Base-by-base conservation (phyloP, 179 eudicot genomes). In the Camellia oleifera region DNA sequence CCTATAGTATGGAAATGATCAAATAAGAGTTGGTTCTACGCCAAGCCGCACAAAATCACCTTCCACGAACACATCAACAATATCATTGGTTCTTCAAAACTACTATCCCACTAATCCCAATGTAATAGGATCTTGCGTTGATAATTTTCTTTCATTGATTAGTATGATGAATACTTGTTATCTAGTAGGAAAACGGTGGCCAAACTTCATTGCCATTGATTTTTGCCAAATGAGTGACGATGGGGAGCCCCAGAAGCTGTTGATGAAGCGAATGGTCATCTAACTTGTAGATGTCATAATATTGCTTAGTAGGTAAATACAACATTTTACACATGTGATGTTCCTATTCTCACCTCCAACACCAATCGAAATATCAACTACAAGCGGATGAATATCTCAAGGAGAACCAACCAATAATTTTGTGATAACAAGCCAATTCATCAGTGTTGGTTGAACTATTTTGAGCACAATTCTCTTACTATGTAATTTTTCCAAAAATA, bases 211-310 rank as follows among this genome's bases (percentile, higher is more conserved):
- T 52, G 89, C 97, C 5, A 92, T 93, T 74, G 95, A 93, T 74
- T 93, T 87, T 76, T 93, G 91, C 84, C 82, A 94, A 97, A 88
- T 83, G 72, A 94, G 90, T 72, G 98, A 94, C 40, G 96, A 96
- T 15, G 98, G 65, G 98, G 98, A 83, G 97, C 93, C 32, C n/a
- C 93, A 17, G 92, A 93, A 85, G 98, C 96, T 4, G 93, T 94
- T 63, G 90, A 94, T 82, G 83, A 83, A 85, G 94, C 92, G n/a
- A 94, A 94, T 64, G 98, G 97, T 13, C 96, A 90, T 66, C 82
- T 93, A 64, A 82, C 91, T 42, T 94, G 98, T 79, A 91, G 92
- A 46, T 93, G 98, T 81, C 84, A 72, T 79, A 91, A 77, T 83
- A 91, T 94, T 52, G 92, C 94, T 62, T 91, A 93, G 84, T 94